Evolutionary conservation across 1,139 yeast species (phyloP), one percentile per base, ranked within the genome.

Genomic region (Sugiyamaella grinbergsii): DNA sequence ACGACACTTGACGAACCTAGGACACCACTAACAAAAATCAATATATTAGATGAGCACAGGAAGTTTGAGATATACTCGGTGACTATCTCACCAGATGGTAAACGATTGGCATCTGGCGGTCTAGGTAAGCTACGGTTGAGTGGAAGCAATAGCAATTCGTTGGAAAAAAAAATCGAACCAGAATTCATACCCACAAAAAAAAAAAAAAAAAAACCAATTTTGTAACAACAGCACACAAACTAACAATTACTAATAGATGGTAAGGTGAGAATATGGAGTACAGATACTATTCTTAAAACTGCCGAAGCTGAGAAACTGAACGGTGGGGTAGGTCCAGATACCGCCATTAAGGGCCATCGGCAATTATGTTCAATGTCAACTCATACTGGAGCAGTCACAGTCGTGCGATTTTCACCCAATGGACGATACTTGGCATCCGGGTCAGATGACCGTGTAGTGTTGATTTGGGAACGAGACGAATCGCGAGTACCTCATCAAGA

Each of bases 391-490:
- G 96, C 95, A 1, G 98, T 94, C 2, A 93, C 98, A 0, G 83
- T 89, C 47, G 93, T 93, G 23, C 79, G 91, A 62, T 93, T 93
- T 66, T 86, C 95, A 0, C 98, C 98, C 0, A 87, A 86, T 62
- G 96, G 97, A 0, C 71, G 91, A 44, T 93, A 86, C 67, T 70
- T 93, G 38, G 98, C 98, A 0, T 82, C 94, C 28, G 98, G 98
- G 0, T 87, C 96, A 2, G 98, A 94, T 67, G 98, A 93, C 67
- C 83, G 91, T 57, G 88, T 93, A 49, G 80, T 91, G 43, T 75
- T 93, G 52, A 88, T 93, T 16, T 91, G 98, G 98, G 96, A 93
- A 62, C 81, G 81, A 53, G 98, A 93, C 60, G 93, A 84, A 48
- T 82, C 80, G 53, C 55, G 74, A 47, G 53, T 63, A 51, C 68